phyloP scores from a whole-genome alignment of 1,284 basidiomycete genomes.

The Papiliotrema terrestris region DNA sequence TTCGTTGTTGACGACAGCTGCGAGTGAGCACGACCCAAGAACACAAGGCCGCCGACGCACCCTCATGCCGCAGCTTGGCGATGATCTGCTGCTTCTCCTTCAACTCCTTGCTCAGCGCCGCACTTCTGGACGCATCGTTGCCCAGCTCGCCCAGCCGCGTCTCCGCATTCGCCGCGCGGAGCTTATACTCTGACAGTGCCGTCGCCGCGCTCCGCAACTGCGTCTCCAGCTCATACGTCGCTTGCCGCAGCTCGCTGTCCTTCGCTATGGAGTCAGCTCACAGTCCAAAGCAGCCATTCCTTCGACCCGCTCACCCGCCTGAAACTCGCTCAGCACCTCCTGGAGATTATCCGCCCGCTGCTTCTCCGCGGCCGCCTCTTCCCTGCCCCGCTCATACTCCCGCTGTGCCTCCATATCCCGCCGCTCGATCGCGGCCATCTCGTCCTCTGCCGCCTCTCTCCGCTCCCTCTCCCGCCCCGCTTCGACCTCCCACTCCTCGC shows the following conservation, averaged over 20 bases:
- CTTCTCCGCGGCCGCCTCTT: constrained; percentile 63
- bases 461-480: constrained; percentile 69
- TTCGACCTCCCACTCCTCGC: constrained; percentile 81
- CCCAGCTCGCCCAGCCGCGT: constrained; percentile 66
- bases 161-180: constrained; percentile 79
- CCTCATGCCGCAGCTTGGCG: constrained; percentile 89
- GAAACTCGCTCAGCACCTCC: constrained; percentile 91
- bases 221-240: constrained; percentile 73
- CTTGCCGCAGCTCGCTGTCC: constrained; percentile 59
- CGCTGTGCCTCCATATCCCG: constrained; percentile 65
- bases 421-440: constrained; percentile 59
- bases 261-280: constrained; percentile 46
- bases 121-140: constrained; percentile 62
- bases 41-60: constrained; percentile 51
- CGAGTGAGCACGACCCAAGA: background rate
- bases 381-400: constrained; percentile 56
- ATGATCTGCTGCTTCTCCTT: constrained; percentile 92
- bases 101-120: constrained; percentile 77
- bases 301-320: constrained; percentile 63
- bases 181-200: constrained; percentile 77
- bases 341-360: constrained; percentile 81
- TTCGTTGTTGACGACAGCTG: constrained; percentile 93
- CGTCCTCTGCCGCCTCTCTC: constrained; percentile 63
- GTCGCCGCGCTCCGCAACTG: constrained; percentile 68
- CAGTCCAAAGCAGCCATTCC: background rate